A percentile compares a stretch with the other conserved stretches of the same genome.
Evolutionary conservation across 2,329 filamentous ascomycete genomes (phyloP).

Genomic region (Endoconidiophora laricicola): DNA sequence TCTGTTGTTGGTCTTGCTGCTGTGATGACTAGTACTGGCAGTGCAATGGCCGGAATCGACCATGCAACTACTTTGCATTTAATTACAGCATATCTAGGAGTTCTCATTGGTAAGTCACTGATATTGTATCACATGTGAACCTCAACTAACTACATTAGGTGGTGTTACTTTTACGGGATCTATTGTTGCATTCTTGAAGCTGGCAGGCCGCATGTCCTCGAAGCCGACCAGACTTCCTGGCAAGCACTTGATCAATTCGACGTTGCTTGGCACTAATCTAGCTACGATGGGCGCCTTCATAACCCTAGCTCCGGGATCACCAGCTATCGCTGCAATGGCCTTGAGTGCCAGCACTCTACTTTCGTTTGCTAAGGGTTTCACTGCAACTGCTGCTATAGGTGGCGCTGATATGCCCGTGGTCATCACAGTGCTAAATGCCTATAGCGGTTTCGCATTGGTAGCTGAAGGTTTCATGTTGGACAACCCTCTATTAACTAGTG

Average conservation of each 20-base stretch:
- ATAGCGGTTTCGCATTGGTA: slow-evolving; percentile 78
- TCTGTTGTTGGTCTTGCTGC: slow-evolving; percentile 81
- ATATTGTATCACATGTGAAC: slow-evolving; percentile 1
- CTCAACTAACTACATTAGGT: slow-evolving; percentile 18
- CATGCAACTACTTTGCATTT: slow-evolving; percentile 65
- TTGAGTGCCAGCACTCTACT: slow-evolving; percentile 59
- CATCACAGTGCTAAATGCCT: slow-evolving; percentile 79
- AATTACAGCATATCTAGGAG: slow-evolving; percentile 71
- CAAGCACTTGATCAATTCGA: slow-evolving; percentile 57
- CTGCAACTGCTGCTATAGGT: slow-evolving; percentile 74
- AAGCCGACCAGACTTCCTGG: slow-evolving; percentile 57
- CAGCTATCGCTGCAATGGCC: slow-evolving; percentile 61
- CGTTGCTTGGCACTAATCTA: slow-evolving; percentile 57
- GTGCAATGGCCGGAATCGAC: slow-evolving; percentile 57
- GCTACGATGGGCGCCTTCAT: slow-evolving; percentile 75
- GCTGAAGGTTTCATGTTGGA: slow-evolving; percentile 87
- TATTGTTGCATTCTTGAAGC: slow-evolving; percentile 76
- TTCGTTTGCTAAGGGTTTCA: slow-evolving; percentile 74
- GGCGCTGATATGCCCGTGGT: slow-evolving; percentile 92
- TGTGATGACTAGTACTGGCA: slow-evolving; percentile 75
- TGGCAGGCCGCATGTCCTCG: slow-evolving; percentile 68
- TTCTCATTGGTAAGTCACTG: slow-evolving; percentile 47
- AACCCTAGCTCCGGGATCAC: slow-evolving; percentile 64
- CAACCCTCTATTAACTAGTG: slow-evolving; percentile 68
- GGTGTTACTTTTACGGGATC: slow-evolving; percentile 86